phyloP scores from a whole-genome alignment of 257 asterid species.

The Anisodus tanguticus region DNA sequence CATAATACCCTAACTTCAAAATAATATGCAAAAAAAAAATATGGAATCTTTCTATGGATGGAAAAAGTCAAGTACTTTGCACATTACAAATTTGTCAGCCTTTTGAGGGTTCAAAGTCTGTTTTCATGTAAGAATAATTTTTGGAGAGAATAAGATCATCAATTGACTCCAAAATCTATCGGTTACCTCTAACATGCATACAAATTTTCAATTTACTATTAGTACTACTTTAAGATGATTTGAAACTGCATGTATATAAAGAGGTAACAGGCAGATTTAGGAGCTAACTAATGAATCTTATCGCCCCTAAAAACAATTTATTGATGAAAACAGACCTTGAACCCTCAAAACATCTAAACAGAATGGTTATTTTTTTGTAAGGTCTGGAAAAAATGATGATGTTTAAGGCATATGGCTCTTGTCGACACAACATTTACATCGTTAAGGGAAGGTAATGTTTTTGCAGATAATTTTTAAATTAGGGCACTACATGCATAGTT shows the following conservation, averaged over 20 bases:
- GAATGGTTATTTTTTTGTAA: no score
- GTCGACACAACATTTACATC: not conserved
- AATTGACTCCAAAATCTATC: not conserved
- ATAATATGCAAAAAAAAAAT: not conserved
- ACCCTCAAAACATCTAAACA: not conserved
- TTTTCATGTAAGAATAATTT: not conserved
- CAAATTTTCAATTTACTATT: not conserved
- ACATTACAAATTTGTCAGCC: not conserved
- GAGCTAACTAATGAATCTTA: not conserved
- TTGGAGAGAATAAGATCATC: not conserved
- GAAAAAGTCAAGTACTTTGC: not conserved
- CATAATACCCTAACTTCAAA: not conserved
- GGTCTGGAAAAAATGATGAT: no score
- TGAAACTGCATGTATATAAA: not conserved
- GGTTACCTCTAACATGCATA: not conserved
- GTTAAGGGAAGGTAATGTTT: not conserved
- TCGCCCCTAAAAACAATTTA: not conserved
- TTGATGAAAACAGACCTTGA: not conserved
- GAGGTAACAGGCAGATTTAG: not conserved
- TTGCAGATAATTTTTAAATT: not conserved
- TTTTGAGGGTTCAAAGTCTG: not conserved
- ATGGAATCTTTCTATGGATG: not conserved
- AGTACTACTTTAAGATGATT: not conserved
- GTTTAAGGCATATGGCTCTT: not conserved
- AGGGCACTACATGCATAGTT: not conserved